Evolutionary conservation across 202 grass and related monocot species (phyloP).

Genomic region (Panicum hallii): DNA sequence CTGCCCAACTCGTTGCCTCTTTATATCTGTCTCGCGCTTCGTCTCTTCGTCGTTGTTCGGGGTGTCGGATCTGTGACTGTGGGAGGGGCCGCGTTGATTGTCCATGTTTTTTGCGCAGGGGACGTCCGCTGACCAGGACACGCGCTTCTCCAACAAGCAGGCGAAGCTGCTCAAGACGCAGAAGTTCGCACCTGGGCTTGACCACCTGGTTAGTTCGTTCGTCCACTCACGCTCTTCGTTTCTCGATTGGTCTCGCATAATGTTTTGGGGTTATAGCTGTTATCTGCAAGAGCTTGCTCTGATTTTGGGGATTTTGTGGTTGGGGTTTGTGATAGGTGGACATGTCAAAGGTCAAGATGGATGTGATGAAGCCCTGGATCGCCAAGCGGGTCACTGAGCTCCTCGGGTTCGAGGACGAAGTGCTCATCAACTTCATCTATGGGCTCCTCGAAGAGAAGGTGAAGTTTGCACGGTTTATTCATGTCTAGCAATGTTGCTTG

Average conservation of each 20-base stretch:
- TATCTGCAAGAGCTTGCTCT: background rate
- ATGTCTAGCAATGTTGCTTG: background rate
- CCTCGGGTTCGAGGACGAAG: conserved; percentile 96
- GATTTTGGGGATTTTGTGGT: background rate
- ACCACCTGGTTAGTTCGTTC: conserved; percentile 66
- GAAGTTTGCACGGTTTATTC: conserved; percentile 3
- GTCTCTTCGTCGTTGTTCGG: background rate
- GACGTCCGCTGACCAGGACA: conserved; percentile 95
- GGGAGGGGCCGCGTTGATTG: conserved; percentile 34
- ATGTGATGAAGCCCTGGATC: conserved; percentile 95
- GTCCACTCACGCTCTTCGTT: conserved; percentile 1
- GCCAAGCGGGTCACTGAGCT: conserved; percentile 85
- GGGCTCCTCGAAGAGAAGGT: conserved; percentile 88
- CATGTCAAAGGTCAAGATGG: conserved; percentile 94
- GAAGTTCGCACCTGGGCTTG: conserved; percentile 91
- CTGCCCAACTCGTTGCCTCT: background rate
- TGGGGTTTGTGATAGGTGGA: conserved; percentile 63
- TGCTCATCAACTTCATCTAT: conserved; percentile 97
- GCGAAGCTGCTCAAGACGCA: conserved; percentile 92
- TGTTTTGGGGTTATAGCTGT: background rate
- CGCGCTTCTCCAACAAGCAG: conserved; percentile 99
- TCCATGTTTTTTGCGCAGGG: conserved; percentile 57
- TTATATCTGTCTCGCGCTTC: conserved; percentile 13
- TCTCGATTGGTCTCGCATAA: background rate
- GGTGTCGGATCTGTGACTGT: conserved; percentile 43